phyloP scores from a whole-genome alignment of 2,329 filamentous ascomycete species.

The Aspergillus udagawae region DNA sequence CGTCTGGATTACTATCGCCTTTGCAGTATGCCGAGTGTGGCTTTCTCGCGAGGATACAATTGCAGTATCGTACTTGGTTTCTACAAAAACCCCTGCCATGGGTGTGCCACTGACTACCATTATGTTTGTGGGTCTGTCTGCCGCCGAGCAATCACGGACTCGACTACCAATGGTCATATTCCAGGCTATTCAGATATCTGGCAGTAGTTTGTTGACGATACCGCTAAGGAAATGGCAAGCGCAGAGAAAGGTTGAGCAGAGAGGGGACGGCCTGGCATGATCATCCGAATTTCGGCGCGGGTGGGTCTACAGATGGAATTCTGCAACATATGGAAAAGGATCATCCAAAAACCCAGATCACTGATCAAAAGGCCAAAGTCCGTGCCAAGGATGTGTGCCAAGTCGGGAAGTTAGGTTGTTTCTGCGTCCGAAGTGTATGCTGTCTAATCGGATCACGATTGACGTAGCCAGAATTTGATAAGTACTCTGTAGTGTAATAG shows the following conservation, averaged over 20 bases:
- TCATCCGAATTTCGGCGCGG: too few species aligned
- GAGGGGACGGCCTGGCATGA: background rate
- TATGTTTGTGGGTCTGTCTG: constrained; percentile 57
- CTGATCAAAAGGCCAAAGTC: too few species aligned
- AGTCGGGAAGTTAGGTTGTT: too few species aligned
- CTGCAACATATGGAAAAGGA: too few species aligned
- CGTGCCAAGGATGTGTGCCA: too few species aligned
- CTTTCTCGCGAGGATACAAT: constrained; percentile 57
- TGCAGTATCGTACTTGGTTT: constrained; percentile 63
- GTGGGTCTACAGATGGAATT: background rate
- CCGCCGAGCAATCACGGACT: constrained; percentile 54
- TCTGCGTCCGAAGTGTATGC: too few species aligned
- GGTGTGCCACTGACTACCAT: constrained; percentile 60
- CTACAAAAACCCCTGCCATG: constrained; percentile 63
- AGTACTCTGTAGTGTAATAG: too few species aligned
- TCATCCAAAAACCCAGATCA: too few species aligned
- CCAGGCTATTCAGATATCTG: constrained; percentile 42
- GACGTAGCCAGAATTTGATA: too few species aligned
- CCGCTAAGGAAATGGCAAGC: constrained; percentile 36
- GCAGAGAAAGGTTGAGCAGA: background rate
- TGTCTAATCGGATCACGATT: too few species aligned
- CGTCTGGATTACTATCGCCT: constrained; percentile 57
- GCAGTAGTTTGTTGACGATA: constrained; percentile 41
- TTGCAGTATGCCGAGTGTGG: constrained; percentile 45
- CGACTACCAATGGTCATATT: constrained; percentile 62